These are phyloP conservation scores for Gaillardinia entomophila DNA, from an alignment of 805 yeast species.

Conservation along the genomic window DNA sequence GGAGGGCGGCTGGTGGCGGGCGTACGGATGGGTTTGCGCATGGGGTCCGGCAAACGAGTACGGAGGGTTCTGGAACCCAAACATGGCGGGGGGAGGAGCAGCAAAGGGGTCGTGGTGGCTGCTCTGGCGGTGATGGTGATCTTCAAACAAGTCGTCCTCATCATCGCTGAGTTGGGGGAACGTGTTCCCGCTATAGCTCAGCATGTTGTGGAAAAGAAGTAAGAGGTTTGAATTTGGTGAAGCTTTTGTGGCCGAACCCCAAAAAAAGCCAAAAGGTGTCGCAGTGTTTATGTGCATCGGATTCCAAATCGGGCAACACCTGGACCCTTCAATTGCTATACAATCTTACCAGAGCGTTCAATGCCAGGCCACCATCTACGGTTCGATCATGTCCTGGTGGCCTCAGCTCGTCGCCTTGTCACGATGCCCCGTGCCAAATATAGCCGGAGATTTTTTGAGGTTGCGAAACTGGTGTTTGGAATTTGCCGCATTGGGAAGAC, in stretches of 20 bases:
- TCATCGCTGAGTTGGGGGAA: neutral
- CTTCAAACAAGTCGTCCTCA: neutral
- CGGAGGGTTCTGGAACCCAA: constrained; percentile 2
- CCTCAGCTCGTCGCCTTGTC: too few species aligned
- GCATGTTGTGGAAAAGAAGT: neutral
- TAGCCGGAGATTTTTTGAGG: too few species aligned
- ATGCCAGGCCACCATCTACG: too few species aligned
- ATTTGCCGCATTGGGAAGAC: too few species aligned
- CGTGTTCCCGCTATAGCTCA: neutral
- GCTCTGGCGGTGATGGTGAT: neutral
- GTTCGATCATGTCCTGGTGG: too few species aligned
- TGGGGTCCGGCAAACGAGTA: constrained; percentile 1
- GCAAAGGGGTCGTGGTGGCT: constrained; percentile 1
- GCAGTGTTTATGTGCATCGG: too few species aligned
- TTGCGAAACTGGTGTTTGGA: too few species aligned
- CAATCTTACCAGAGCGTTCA: too few species aligned
- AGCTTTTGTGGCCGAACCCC: neutral
- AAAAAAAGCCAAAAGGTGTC: too few species aligned
- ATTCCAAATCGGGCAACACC: too few species aligned
- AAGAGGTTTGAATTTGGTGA: neutral
- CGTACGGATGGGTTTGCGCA: constrained; percentile 4
- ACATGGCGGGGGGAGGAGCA: constrained; percentile 1
- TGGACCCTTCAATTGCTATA: too few species aligned
- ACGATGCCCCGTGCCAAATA: too few species aligned
- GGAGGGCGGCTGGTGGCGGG: constrained; percentile 5